Evolutionary conservation across 2,329 filamentous ascomycete species (phyloP).

Genomic region (Periglandula ipomoeae): DNA sequence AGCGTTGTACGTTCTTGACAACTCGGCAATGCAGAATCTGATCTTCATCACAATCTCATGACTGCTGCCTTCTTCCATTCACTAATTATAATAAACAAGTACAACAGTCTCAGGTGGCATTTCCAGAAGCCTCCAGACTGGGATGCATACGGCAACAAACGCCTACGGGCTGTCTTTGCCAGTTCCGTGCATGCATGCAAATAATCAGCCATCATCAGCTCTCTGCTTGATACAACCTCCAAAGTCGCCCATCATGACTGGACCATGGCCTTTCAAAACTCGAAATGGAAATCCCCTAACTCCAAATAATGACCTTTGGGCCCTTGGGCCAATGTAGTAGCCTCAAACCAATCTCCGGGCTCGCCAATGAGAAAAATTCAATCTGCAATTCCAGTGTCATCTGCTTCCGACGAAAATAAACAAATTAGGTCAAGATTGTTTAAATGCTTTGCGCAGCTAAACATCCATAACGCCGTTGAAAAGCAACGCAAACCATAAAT

Average conservation of each 20-base stretch:
- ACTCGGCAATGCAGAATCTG: not conserved
- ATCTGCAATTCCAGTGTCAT: not conserved
- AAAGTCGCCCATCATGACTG: not conserved
- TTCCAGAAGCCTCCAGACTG: constrained; percentile 3
- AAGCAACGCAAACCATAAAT: not conserved
- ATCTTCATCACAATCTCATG: not conserved
- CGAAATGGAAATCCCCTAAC: not conserved
- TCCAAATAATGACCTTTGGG: not conserved
- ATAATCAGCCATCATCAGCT: constrained; percentile 4
- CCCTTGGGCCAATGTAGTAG: not conserved
- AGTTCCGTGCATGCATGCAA: constrained; percentile 2
- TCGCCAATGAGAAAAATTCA: not conserved
- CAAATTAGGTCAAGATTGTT: not conserved
- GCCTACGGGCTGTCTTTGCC: constrained; percentile 2
- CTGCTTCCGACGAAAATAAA: not conserved
- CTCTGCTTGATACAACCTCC: not conserved
- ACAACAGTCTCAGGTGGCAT: not conserved
- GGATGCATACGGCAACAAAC: not conserved
- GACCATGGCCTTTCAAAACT: not conserved
- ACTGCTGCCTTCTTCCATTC: not conserved
- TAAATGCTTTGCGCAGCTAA: not conserved
- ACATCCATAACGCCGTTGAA: constrained; percentile 1
- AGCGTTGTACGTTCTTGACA: too few species aligned
- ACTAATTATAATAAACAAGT: not conserved
- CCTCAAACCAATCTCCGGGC: constrained; percentile 2